phyloP scores from a whole-genome alignment of 768 basidiomycete genomes.

The Leccinum incarnatum region DNA sequence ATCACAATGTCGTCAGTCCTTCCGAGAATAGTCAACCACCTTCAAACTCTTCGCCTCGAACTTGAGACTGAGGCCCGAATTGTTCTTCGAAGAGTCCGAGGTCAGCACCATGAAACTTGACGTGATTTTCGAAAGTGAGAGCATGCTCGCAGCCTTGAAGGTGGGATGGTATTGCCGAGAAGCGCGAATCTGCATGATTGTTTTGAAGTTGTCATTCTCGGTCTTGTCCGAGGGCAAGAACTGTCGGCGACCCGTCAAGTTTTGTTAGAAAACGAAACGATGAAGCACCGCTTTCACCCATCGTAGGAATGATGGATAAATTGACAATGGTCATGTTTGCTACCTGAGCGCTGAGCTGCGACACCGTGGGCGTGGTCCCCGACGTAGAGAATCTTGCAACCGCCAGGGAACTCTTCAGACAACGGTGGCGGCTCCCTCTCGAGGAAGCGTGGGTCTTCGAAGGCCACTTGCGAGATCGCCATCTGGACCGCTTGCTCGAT shows the following conservation, averaged over 20 bases:
- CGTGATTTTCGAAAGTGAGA: constrained; percentile 84
- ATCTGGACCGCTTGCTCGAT: constrained; percentile 86
- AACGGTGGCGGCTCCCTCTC: constrained; percentile 82
- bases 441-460: constrained; percentile 84
- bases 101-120: constrained; percentile 90
- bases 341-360: constrained; percentile 75
- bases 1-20: constrained; percentile 85
- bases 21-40: constrained; percentile 88
- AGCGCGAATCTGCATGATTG: constrained; percentile 50
- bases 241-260: constrained; percentile 36
- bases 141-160: constrained; percentile 69
- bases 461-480: constrained; percentile 72
- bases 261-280: not conserved
- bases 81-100: constrained; percentile 73
- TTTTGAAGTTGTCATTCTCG: constrained; percentile 78
- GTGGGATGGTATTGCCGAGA: constrained; percentile 71
- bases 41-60: constrained; percentile 94
- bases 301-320: constrained; percentile 85
- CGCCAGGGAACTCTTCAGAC: constrained; percentile 85
- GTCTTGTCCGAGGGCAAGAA: constrained; percentile 83
- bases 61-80: constrained; percentile 92
- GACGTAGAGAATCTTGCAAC: constrained; percentile 92
- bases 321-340: constrained; percentile 62
- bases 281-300: constrained; percentile 33
- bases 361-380: constrained; percentile 95